A percentile compares a stretch with the other conserved stretches of the same genome.
These are phyloP conservation scores for Verticillium dahliae DNA, from an alignment of 2,329 filamentous ascomycete species.

Conservation along the genomic window DNA sequence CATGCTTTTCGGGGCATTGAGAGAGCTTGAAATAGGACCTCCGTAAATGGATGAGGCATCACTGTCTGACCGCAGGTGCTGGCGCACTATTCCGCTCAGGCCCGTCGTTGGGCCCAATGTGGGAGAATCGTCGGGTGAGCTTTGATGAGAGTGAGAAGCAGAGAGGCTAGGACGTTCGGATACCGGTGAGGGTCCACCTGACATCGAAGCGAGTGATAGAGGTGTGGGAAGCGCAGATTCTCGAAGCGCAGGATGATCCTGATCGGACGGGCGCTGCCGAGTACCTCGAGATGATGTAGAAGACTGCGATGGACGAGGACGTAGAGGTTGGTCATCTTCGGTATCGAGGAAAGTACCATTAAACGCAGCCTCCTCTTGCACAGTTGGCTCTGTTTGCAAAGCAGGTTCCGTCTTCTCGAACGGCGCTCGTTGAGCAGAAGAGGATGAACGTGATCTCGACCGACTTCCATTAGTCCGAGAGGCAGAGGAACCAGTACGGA, in stretches of 20 bases:
- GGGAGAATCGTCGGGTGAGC: constrained; percentile 59
- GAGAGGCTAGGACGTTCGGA: constrained; percentile 15
- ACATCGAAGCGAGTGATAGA: constrained; percentile 23
- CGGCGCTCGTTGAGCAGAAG: constrained; percentile 30
- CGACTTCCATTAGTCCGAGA: constrained; percentile 24
- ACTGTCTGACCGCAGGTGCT: constrained; percentile 78
- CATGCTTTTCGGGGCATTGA: constrained; percentile 24
- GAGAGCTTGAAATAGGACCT: constrained; percentile 30
- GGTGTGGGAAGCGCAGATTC: constrained; percentile 36
- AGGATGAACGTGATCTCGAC: constrained; percentile 39
- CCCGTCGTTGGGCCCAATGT: constrained; percentile 67
- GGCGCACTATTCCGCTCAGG: constrained; percentile 73
- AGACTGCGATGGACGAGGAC: neutral
- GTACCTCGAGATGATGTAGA: constrained; percentile 25
- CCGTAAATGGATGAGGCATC: constrained; percentile 74
- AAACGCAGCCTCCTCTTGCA: constrained; percentile 23
- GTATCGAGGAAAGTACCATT: constrained; percentile 34
- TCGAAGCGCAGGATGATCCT: constrained; percentile 49
- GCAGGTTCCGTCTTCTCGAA: constrained; percentile 22
- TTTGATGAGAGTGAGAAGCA: constrained; percentile 10
- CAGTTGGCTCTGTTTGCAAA: constrained; percentile 19
- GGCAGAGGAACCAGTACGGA: constrained; percentile 37
- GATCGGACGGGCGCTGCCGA: constrained; percentile 42
- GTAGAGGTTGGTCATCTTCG: constrained; percentile 23
- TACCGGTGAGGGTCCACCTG: constrained; percentile 21